Base-by-base conservation (phyloP, 75 land plant species). In the Azolla pinnata region DNA sequence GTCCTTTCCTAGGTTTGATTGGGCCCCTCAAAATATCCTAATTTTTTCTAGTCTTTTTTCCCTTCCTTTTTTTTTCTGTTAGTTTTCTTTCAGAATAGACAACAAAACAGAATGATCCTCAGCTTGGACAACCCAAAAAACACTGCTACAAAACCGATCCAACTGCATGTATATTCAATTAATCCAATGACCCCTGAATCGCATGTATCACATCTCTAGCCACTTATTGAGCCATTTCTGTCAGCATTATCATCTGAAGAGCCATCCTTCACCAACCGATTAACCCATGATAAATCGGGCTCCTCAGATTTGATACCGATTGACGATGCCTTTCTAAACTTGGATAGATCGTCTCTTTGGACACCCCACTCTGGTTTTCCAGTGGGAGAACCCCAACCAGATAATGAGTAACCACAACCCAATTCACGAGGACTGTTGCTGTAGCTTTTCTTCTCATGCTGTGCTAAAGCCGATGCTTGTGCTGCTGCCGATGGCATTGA, bases 361-460 rank as follows among this genome's bases (percentile, higher is more conserved):
- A 81, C 49, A 10, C 84, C 84, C 87, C 87, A 84, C 54, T 84
- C 81, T 33, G 74, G 47, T 61, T 77, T 84, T 8, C 87, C 87
- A 56, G 54, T 70, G 8, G 87, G 87, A 24, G 84, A 81, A 31
- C 81, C 65, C 87, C 87, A 84, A 32, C 77, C 78, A 0, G 81
- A 67, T 14, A 65, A 69, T 0, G 40, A 20, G 2, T 50, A 5
- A 10, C 53, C 59, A 21, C 33, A 49, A 20, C 76, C 66, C 20
- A 57, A 63, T 35, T 73, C 76, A 50, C 29, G 12, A 55, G 57
- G 49, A 45, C 71, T 62, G 32, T 68, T 64, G 46, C 72, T 75
- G 32, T 68, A 65, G 46, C 72, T 75, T 3, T 60, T 31, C 42
- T 38, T 58, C 10, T 56, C 67, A 18, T 47, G 64, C 24, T 70